Conservation (phyloP, 2,329 filamentous ascomycete species). For the Cercospora sp. region DNA sequence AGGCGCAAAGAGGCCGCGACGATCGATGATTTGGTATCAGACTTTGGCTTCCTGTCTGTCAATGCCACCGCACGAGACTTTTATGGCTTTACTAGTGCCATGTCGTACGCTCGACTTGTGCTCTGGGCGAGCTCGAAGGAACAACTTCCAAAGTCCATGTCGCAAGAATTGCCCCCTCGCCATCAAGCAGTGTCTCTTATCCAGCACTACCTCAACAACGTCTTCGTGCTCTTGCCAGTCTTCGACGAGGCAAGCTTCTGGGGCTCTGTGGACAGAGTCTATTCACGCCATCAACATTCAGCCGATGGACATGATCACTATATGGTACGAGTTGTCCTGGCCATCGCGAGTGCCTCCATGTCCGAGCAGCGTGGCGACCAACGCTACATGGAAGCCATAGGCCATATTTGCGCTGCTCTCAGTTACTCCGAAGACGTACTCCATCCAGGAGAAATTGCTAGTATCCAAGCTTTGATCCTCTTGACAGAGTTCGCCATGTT, state of each 20-base stretch:
- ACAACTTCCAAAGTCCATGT: conserved; percentile 61
- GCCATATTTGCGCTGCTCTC: conserved; percentile 66
- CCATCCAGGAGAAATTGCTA: conserved; percentile 77
- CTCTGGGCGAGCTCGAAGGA: conserved; percentile 79
- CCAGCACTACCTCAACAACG: conserved; percentile 80
- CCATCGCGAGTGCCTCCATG: conserved; percentile 73
- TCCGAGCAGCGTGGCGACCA: conserved; percentile 67
- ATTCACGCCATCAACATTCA: conserved; percentile 65
- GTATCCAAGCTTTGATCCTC: conserved; percentile 83
- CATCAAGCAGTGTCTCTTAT: conserved; percentile 68
- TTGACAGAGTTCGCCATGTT: conserved; percentile 87
- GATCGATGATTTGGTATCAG: conserved; percentile 87
- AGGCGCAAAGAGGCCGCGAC: conserved; percentile 72
- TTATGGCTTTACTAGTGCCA: conserved; percentile 80
- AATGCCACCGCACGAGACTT: conserved; percentile 95
- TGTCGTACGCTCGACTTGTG: conserved; percentile 88
- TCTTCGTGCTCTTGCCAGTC: conserved; percentile 77
- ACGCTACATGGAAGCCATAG: conserved; percentile 60
- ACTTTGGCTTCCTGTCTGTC: conserved; percentile 92
- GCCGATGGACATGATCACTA: conserved; percentile 73
- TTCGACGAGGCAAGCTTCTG: conserved; percentile 80
- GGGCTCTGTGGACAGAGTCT: conserved; percentile 76
- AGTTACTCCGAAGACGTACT: conserved; percentile 79
- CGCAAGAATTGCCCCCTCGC: conserved; percentile 67
- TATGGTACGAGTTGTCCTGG: conserved; percentile 85